These are phyloP conservation scores for Chenopodium album DNA, from an alignment of 148 eudicot genomes.

Conservation along the genomic window DNA sequence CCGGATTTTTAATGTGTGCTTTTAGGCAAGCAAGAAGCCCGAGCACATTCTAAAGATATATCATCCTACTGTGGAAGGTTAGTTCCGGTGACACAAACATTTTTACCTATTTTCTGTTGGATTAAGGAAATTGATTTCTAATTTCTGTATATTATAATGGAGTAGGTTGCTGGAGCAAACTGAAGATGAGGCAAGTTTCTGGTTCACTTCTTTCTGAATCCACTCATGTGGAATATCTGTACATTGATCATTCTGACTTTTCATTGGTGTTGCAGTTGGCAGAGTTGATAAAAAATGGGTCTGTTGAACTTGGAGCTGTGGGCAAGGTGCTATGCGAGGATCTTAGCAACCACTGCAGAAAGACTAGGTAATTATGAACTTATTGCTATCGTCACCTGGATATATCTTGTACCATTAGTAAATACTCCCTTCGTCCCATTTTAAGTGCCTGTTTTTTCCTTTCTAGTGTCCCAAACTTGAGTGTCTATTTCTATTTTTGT, in stretches of 20 bases:
- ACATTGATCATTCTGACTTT: neutral
- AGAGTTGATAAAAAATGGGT: slow-evolving; percentile 74
- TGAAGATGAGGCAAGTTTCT: slow-evolving; percentile 77
- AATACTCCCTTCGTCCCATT: too few species aligned
- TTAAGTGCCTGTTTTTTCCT: too few species aligned
- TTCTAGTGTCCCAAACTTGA: too few species aligned
- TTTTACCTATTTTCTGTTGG: neutral
- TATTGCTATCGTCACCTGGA: too few species aligned
- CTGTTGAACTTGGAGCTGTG: slow-evolving; percentile 71
- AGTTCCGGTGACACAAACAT: slow-evolving; percentile 19
- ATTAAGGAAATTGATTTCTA: neutral
- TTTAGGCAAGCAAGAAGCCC: slow-evolving; percentile 88
- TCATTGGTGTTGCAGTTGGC: slow-evolving; percentile 53
- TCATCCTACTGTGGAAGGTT: slow-evolving; percentile 95
- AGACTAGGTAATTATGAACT: slow-evolving; percentile 43
- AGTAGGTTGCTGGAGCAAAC: slow-evolving; percentile 92
- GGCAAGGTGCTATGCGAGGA: slow-evolving; percentile 76
- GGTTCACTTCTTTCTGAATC: slow-evolving; percentile 13
- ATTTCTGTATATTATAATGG: slow-evolving; percentile 18
- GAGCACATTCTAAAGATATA: slow-evolving; percentile 88
- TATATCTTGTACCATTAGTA: neutral
- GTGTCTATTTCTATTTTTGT: too few species aligned
- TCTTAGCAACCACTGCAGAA: slow-evolving; percentile 68
- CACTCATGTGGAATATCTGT: neutral
- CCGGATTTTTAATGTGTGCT: slow-evolving; percentile 11